Evolutionary conservation across 148 eudicot species (phyloP).

Genomic region (Chenopodium berlandieri): DNA sequence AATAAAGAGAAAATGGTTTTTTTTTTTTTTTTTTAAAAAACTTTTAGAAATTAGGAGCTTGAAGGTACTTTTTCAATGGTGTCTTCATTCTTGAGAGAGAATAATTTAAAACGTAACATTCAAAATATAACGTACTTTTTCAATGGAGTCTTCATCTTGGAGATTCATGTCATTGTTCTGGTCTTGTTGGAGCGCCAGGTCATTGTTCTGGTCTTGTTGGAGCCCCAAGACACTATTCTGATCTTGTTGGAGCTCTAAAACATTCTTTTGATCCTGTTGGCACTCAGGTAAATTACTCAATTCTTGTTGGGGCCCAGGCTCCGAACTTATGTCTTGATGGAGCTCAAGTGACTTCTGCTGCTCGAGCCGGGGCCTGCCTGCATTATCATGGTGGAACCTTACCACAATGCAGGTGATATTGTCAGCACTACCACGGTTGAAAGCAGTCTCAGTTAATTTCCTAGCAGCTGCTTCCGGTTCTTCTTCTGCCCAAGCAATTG

Average conservation of each 20-base stretch:
- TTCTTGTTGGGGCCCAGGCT: neutral
- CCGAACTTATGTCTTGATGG: slow-evolving; percentile 5
- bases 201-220: neutral
- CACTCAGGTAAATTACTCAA: neutral
- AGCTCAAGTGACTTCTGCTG: slow-evolving; percentile 15
- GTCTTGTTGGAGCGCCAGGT: neutral
- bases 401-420: slow-evolving; percentile 95
- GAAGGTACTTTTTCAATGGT: no score
- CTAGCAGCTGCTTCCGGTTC: slow-evolving; percentile 87
- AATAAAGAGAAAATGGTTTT: no score
- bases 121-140: no score
- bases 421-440: slow-evolving; percentile 84
- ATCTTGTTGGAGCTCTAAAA: neutral
- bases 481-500: slow-evolving; percentile 72
- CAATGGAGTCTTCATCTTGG: neutral
- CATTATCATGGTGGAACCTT: slow-evolving; percentile 53
- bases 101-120: no score
- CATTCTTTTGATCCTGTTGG: neutral
- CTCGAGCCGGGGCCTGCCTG: slow-evolving; percentile 13
- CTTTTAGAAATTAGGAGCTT: no score
- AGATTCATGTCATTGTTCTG: neutral
- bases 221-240: neutral
- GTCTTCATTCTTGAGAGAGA: no score
- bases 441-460: slow-evolving; percentile 89
- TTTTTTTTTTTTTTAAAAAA: no score